phyloP scores from a whole-genome alignment of 768 basidiomycete genomes.

The Boletales sp. region DNA sequence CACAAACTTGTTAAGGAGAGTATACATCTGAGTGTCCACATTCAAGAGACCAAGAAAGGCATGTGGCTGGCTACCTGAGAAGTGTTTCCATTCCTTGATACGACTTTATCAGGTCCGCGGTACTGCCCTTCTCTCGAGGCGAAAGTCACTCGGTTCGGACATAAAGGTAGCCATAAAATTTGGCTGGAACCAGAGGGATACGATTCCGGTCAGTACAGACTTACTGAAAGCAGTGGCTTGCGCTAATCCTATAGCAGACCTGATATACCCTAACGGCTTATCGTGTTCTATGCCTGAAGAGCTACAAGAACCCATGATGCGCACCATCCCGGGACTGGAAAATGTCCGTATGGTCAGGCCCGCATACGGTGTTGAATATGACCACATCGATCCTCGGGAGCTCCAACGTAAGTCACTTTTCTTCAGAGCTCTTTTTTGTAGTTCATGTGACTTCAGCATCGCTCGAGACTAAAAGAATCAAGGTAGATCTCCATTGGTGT shows the following conservation, averaged over 20 bases:
- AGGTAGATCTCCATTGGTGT: slow-evolving; percentile 34
- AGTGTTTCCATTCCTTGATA: neutral
- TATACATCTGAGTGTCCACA: slow-evolving; percentile 76
- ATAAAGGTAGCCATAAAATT: slow-evolving; percentile 67
- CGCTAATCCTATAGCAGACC: slow-evolving; percentile 41
- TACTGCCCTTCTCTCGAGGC: slow-evolving; percentile 92
- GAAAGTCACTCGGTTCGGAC: slow-evolving; percentile 75
- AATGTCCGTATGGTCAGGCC: slow-evolving; percentile 79
- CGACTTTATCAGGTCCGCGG: slow-evolving; percentile 58
- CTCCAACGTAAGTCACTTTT: slow-evolving; percentile 52
- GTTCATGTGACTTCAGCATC: slow-evolving; percentile 47
- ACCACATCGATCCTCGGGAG: slow-evolving; percentile 84
- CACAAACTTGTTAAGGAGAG: slow-evolving; percentile 75
- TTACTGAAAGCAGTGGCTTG: neutral
- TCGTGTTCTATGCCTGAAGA: slow-evolving; percentile 88
- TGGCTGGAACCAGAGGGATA: slow-evolving; percentile 95
- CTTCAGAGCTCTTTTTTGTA: neutral
- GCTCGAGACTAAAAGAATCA: slow-evolving; percentile 81
- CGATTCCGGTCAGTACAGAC: slow-evolving; percentile 61
- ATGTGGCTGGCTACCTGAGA: neutral
- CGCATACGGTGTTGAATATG: slow-evolving; percentile 93
- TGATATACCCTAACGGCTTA: slow-evolving; percentile 89
- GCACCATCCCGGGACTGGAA: slow-evolving; percentile 81
- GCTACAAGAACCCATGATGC: slow-evolving; percentile 77
- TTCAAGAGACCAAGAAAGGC: slow-evolving; percentile 89